These are phyloP conservation scores for Lactifluus echinatus DNA, from an alignment of 768 basidiomycete species.

Conservation along the genomic window DNA sequence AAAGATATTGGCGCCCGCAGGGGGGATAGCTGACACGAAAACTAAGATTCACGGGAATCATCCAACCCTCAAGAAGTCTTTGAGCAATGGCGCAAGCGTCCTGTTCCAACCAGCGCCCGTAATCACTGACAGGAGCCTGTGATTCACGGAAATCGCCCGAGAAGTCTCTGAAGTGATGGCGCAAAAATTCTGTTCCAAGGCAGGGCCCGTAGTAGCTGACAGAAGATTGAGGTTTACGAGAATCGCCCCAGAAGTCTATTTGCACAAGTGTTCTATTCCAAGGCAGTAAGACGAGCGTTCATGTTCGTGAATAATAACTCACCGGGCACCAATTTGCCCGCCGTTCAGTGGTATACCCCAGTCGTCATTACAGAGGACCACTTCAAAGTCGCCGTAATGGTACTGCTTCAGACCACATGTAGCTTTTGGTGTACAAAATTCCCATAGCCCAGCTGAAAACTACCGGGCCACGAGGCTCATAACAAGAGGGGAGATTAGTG, in stretches of 20 bases:
- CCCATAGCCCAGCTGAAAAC: background rate
- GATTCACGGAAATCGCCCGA: no score
- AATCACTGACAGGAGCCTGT: no score
- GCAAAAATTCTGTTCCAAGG: no score
- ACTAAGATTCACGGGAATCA: slow-evolving; percentile 7
- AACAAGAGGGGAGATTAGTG: background rate
- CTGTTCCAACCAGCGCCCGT: no score
- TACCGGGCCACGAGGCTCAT: background rate
- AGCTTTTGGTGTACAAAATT: background rate
- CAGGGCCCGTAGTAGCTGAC: background rate
- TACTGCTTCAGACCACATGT: background rate
- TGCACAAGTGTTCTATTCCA: background rate
- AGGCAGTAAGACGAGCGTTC: background rate
- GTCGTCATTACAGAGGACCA: background rate
- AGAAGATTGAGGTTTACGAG: slow-evolving; percentile 9
- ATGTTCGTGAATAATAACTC: background rate
- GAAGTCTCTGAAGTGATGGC: no score
- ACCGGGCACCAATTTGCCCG: background rate
- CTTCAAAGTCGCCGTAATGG: background rate
- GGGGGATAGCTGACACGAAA: background rate
- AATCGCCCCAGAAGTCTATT: slow-evolving; percentile 1
- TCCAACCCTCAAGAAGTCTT: slow-evolving; percentile 1
- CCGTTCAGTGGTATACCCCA: slow-evolving; percentile 3
- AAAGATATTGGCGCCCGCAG: background rate
- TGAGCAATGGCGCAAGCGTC: background rate